Conservation (phyloP, 1,284 basidiomycete genomes). For the Rhodotorula sp. region DNA sequence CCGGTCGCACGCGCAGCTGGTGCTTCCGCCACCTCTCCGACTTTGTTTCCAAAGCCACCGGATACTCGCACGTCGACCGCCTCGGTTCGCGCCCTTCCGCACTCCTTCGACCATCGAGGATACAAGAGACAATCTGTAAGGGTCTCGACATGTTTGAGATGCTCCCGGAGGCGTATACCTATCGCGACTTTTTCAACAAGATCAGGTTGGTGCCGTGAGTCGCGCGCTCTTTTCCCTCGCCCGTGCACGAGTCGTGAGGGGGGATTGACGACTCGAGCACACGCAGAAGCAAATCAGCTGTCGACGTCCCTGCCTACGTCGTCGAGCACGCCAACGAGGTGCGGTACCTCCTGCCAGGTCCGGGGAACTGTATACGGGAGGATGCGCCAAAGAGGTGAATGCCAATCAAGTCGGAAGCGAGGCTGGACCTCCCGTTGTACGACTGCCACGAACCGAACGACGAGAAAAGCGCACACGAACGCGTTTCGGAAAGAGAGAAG, state of each 20-base stretch:
- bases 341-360: slow-evolving; percentile 60
- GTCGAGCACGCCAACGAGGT: slow-evolving; percentile 58
- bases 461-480: not conserved
- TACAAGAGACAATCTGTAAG: slow-evolving; percentile 62
- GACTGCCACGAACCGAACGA: too few species aligned
- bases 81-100: slow-evolving; percentile 56
- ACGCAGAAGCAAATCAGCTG: slow-evolving; percentile 53
- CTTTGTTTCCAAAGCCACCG: slow-evolving; percentile 57
- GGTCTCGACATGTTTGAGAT: slow-evolving; percentile 65
- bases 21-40: slow-evolving; percentile 65
- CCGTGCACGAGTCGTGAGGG: not conserved
- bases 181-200: slow-evolving; percentile 40
- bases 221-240: slow-evolving; percentile 6
- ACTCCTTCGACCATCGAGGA: slow-evolving; percentile 57
- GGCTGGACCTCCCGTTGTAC: too few species aligned
- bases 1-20: slow-evolving; percentile 52
- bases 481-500: not conserved
- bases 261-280: slow-evolving; percentile 22
- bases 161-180: slow-evolving; percentile 64
- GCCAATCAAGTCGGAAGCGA: not conserved
- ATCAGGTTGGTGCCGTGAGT: slow-evolving; percentile 37
- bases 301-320: slow-evolving; percentile 59
- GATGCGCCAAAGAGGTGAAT: slow-evolving; percentile 13
- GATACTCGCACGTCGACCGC: slow-evolving; percentile 66
- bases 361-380: slow-evolving; percentile 15